phyloP scores from a whole-genome alignment of 2,329 filamentous ascomycete species.

The Fusarium brevicatenulatum region DNA sequence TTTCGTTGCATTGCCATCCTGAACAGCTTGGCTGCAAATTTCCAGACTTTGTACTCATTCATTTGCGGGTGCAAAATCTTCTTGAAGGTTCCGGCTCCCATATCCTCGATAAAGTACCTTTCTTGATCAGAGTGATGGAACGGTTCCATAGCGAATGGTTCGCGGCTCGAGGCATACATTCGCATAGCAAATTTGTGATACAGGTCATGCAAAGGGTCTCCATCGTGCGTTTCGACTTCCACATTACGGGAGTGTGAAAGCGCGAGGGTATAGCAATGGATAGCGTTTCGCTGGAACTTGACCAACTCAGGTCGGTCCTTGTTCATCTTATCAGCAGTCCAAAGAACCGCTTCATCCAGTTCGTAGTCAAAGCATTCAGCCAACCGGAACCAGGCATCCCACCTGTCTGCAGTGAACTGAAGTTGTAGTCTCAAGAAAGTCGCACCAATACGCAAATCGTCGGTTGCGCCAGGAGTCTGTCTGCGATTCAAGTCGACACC shows the following conservation, averaged over 20 bases:
- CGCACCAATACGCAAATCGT: slow-evolving; percentile 84
- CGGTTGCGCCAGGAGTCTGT: slow-evolving; percentile 80
- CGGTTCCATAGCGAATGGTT: slow-evolving; percentile 71
- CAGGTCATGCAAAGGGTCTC: slow-evolving; percentile 66
- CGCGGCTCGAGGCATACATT: slow-evolving; percentile 69
- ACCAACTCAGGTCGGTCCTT: slow-evolving; percentile 80
- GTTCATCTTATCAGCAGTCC: slow-evolving; percentile 92
- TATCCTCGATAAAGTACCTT: slow-evolving; percentile 64
- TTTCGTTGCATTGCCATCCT: slow-evolving; percentile 64
- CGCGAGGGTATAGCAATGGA: slow-evolving; percentile 79
- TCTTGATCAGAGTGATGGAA: slow-evolving; percentile 67
- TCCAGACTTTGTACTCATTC: slow-evolving; percentile 70
- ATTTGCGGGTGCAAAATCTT: slow-evolving; percentile 65
- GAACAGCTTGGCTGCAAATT: slow-evolving; percentile 67
- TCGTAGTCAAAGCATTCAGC: slow-evolving; percentile 90
- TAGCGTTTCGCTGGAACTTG: slow-evolving; percentile 79
- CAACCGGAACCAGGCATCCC: slow-evolving; percentile 91
- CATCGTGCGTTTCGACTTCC: slow-evolving; percentile 57
- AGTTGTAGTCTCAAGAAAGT: slow-evolving; percentile 84
- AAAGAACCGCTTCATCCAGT: slow-evolving; percentile 85
- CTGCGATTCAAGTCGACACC: slow-evolving; percentile 76
- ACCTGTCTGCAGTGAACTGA: slow-evolving; percentile 82
- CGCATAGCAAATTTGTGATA: slow-evolving; percentile 71
- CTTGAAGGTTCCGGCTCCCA: slow-evolving; percentile 62
- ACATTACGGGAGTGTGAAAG: slow-evolving; percentile 64